Evolutionary conservation across 371 early-diverging fungal species (phyloP), one percentile per base, ranked within the genome.

Genomic region (Mortierella sp.): DNA sequence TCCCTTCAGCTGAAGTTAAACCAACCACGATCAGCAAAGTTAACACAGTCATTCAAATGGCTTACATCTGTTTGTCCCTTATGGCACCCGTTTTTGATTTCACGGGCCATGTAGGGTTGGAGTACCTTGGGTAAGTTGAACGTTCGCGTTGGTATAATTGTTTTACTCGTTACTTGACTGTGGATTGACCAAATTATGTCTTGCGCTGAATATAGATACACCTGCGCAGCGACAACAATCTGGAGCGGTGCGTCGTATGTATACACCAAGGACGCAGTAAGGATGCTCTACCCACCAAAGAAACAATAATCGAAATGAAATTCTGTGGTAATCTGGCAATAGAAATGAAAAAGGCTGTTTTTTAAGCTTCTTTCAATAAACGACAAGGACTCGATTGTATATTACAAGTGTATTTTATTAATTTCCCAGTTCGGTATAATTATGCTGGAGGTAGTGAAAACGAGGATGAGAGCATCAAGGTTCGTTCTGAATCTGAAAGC

Each of bases 31-130:
- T 97, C 54, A 95, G 96, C 85, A 98, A 97, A 79, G 90, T 92
- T 67, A 98, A 98, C 72, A 98, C 98, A 5, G 92, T 90, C n/a
- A 80, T 97, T 12, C 98, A 98, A 80, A 84, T 97, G 51, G 74
- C 78, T 5, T 89, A 97, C 17, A 94, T 98, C 90, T 92, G 90
- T 0, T 71, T 87, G 1, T 92, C 96, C 3, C 83, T 98, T 31
- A 85, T 93, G 8, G 86, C 90, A 5, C 92, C 95, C 0, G 87
- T 90, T 9, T 83, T 88, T 68, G 91, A 88, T 0, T 78, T 89
- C 15, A 72, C 88, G 0, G 85, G 83, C n/a, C 75, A 68, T 43
- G 45, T 72, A 5, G 79, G 75, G 4, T 43, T 88, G 54, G 85
- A 79, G 1, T 79, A 79, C 23, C 61, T 79, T 10, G 86, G 83